Base-by-base conservation (phyloP, 1,139 yeast genomes). In the Pichia sp. region DNA sequence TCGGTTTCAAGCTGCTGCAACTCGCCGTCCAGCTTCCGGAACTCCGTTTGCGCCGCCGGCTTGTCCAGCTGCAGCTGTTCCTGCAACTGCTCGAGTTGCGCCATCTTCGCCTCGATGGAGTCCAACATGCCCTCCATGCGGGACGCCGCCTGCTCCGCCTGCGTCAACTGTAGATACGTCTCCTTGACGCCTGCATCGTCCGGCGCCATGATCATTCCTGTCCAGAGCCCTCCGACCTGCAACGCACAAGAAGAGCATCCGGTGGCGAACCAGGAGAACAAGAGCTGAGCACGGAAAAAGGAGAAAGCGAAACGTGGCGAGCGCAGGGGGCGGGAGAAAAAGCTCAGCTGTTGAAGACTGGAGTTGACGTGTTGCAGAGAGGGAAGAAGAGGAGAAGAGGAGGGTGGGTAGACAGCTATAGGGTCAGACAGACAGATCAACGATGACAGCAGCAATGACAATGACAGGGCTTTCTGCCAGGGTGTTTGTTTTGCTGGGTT, bases 101-200 rank as follows among this genome's bases (percentile, higher is more conserved):
- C 84, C 72, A 84, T 76, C 60, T 78, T 80, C 34, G 73, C 75
- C 61, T 84, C 88, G 47, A 84, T 69, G 31, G 72, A 68, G 60
- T 82, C 86, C 45, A 84, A 70, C 77, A 80, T 75, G 56, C 72
- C 70, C 65, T 84, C 89, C 60, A 84, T 70, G 54, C 72, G 50
- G 1, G 55, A n/a, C 4, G 61, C 61, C 5, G 56, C 59, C 58
- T 74, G 66, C 45, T 48, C 58, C 1, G 59, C 61, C 26, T 48
- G 43, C 8, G 45, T 48, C 2, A 57, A 44, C 47, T 51, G 52
- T n/a, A 49, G 42, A 30, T 56, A 57, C 0, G 58, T 49, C n/a
- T 54, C 50, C 8, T 53, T 55, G 5, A 57, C 42, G 11, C 42
- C 40, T 26, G 42, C 23, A 8, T 43, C 36, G 10, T 30, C 48